These are phyloP conservation scores for Parsonsia alboflavescens DNA, from an alignment of 257 asterid species.

Conservation along the genomic window DNA sequence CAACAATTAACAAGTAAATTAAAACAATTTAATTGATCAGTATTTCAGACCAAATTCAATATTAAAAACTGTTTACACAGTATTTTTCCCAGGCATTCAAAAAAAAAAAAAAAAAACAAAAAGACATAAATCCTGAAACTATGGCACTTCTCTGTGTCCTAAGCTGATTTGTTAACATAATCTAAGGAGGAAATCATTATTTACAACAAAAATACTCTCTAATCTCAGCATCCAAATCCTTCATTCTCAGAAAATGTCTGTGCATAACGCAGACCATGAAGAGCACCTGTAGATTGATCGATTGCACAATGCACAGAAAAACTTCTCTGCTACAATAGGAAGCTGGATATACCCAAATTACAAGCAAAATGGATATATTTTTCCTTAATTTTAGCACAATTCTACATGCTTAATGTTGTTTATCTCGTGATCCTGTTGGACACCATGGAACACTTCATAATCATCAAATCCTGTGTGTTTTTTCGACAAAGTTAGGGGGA, in stretches of 20 bases:
- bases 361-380: too few relatives aligned
- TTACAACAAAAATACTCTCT: neutral
- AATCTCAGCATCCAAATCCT: neutral
- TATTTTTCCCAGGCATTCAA: too few relatives aligned
- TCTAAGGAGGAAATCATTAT: neutral
- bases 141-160: neutral
- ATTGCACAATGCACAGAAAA: neutral
- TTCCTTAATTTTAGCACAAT: neutral
- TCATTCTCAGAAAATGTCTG: neutral
- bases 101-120: too few relatives aligned
- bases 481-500: slow-evolving; percentile 7
- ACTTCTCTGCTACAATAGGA: too few relatives aligned
- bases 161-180: neutral
- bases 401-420: slow-evolving; percentile 19
- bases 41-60: too few relatives aligned
- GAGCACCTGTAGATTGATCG: too few relatives aligned
- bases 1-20: too few relatives aligned
- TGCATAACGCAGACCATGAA: too few relatives aligned
- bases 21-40: too few relatives aligned
- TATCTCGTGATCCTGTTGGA: slow-evolving; percentile 37
- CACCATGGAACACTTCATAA: slow-evolving; percentile 60
- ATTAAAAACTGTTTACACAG: too few relatives aligned
- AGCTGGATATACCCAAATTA: too few relatives aligned
- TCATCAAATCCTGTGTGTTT: slow-evolving; percentile 75
- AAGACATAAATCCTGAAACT: neutral